Evolutionary conservation across 768 basidiomycete species (phyloP).

Genomic region (Mycena polygramma): DNA sequence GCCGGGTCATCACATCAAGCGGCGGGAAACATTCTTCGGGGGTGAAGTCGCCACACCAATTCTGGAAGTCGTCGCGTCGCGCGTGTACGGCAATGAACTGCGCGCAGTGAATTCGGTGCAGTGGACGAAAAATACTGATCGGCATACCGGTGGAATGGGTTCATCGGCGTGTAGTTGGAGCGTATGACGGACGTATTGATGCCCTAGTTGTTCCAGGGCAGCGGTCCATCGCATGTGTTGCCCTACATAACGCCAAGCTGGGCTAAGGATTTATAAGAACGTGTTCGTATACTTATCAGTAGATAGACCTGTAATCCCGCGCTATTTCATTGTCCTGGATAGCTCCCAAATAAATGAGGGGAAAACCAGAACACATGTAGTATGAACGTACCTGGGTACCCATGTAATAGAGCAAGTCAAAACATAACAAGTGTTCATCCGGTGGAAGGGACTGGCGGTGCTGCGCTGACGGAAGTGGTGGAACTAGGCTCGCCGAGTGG

Average conservation of each 20-base stretch:
- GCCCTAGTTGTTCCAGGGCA: slow-evolving; percentile 42
- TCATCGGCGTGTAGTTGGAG: slow-evolving; percentile 40
- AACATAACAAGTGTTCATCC: slow-evolving; percentile 42
- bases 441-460: slow-evolving; percentile 37
- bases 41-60: slow-evolving; percentile 44
- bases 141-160: slow-evolving; percentile 46
- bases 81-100: slow-evolving; percentile 55
- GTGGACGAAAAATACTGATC: slow-evolving; percentile 7
- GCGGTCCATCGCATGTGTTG: slow-evolving; percentile 48
- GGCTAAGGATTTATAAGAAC: slow-evolving; percentile 36
- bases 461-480: slow-evolving; percentile 35
- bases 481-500: slow-evolving; percentile 30
- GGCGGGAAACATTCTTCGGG: slow-evolving; percentile 49
- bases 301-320: slow-evolving; percentile 43
- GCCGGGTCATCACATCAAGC: slow-evolving; percentile 43
- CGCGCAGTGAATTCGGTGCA: slow-evolving; percentile 6
- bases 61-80: slow-evolving; percentile 52
- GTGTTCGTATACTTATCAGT: not conserved
- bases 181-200: slow-evolving; percentile 42
- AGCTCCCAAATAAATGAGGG: slow-evolving; percentile 37
- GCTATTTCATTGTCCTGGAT: slow-evolving; percentile 42
- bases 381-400: slow-evolving; percentile 39
- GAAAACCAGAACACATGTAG: not conserved
- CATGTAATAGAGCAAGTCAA: slow-evolving; percentile 42
- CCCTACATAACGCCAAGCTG: slow-evolving; percentile 52